These are phyloP conservation scores for Fistulinella prunicolor DNA, from an alignment of 768 basidiomycete species.

Conservation along the genomic window DNA sequence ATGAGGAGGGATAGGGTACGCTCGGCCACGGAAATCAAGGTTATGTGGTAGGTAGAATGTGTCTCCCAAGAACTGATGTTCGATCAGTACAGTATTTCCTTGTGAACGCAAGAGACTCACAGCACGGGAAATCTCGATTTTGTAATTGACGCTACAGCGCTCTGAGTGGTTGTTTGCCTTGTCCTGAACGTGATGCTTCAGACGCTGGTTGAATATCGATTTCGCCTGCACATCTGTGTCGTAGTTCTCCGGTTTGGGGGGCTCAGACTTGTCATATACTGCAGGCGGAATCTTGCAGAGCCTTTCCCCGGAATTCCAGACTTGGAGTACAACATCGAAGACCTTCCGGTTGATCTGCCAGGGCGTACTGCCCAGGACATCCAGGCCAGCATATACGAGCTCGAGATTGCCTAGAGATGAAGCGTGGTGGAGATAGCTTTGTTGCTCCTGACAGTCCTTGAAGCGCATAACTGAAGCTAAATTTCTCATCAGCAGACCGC, in stretches of 20 bases:
- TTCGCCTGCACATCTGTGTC: conserved; percentile 54
- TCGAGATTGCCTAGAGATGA: conserved; percentile 73
- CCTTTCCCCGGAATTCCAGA: conserved; percentile 85
- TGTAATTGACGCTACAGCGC: conserved; percentile 92
- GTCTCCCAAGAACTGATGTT: conserved; percentile 74
- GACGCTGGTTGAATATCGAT: conserved; percentile 52
- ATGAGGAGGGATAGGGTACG: conserved; percentile 95
- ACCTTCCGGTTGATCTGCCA: conserved; percentile 84
- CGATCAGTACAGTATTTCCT: neutral
- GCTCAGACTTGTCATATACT: conserved; percentile 61
- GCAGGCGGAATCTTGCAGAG: conserved; percentile 84
- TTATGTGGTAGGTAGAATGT: conserved; percentile 93
- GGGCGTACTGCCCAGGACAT: conserved; percentile 84
- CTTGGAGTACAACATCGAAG: conserved; percentile 70
- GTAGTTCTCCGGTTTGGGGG: conserved; percentile 42
- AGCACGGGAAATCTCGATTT: conserved; percentile 91
- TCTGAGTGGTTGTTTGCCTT: conserved; percentile 88
- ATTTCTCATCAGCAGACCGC: conserved; percentile 1
- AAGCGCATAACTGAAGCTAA: conserved; percentile 82
- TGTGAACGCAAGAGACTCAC: conserved; percentile 43
- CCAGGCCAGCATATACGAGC: conserved; percentile 82
- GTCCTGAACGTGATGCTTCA: conserved; percentile 51
- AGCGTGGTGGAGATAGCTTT: conserved; percentile 71
- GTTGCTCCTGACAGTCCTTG: conserved; percentile 86
- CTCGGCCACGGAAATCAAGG: conserved; percentile 95